Percentiles rank a stretch among this genome's conserved stretches.
Conservation (phyloP, 169 alveolate genomes). For the Plasmodium ovale region DNA sequence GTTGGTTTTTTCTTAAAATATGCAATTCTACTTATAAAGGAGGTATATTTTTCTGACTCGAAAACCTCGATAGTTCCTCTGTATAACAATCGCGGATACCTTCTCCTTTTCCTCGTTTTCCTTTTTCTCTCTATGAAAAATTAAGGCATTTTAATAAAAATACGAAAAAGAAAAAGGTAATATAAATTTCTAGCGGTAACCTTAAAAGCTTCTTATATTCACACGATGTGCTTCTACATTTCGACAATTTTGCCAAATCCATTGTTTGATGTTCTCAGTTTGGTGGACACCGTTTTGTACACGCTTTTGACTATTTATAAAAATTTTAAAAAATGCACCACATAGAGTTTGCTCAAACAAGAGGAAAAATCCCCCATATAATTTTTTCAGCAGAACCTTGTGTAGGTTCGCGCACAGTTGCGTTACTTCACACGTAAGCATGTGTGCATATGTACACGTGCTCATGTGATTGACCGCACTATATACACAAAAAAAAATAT, state of each 20-base stretch:
- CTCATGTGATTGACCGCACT: too few species aligned
- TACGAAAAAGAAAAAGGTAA: not conserved
- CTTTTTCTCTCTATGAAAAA: constrained; percentile 43
- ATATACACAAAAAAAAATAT: too few species aligned
- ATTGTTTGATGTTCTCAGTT: not conserved
- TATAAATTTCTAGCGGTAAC: not conserved
- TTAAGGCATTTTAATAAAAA: not conserved
- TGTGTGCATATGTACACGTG: too few species aligned
- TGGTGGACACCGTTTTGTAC: too few species aligned
- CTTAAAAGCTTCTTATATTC: constrained; percentile 49
- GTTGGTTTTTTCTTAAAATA: not conserved
- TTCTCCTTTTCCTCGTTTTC: constrained; percentile 27
- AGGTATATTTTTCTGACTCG: constrained; percentile 22
- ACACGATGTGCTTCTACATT: constrained; percentile 4
- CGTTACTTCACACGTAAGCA: too few species aligned
- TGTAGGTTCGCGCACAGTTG: too few species aligned
- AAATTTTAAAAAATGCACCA: too few species aligned
- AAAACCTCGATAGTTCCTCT: constrained; percentile 41
- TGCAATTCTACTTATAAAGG: constrained; percentile 28
- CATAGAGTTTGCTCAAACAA: too few species aligned
- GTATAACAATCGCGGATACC: constrained; percentile 55
- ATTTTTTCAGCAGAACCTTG: too few species aligned
- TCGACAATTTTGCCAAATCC: constrained; percentile 24
- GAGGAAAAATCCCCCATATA: too few species aligned
- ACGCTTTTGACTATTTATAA: too few species aligned